A percentile compares a stretch with the other conserved stretches of the same genome.
These are phyloP conservation scores for Xylariomycetidae sp. DNA, from an alignment of 2,329 filamentous ascomycete species.

Conservation along the genomic window DNA sequence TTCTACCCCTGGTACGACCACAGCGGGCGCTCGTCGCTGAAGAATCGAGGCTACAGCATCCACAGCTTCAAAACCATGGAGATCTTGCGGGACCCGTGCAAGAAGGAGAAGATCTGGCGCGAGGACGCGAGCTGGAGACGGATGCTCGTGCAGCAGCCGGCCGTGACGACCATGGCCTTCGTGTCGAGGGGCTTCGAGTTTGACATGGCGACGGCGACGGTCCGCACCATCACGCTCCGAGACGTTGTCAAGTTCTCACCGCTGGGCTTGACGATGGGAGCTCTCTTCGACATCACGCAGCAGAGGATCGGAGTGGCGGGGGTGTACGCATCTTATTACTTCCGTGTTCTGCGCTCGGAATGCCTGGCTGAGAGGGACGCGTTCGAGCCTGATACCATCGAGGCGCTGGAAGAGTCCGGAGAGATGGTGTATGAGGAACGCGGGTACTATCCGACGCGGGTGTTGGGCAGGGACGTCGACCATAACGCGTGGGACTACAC, in stretches of 20 bases:
- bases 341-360: conserved; percentile 1
- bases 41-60: conserved; percentile 1
- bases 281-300: conserved; percentile 4
- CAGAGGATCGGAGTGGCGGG: conserved; percentile 1
- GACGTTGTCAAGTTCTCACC: not conserved
- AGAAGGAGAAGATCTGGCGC: not conserved
- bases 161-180: not conserved
- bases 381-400: not conserved
- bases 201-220: not conserved
- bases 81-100: conserved; percentile 1
- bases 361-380: not conserved
- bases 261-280: conserved; percentile 2
- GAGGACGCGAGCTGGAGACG: conserved; percentile 1
- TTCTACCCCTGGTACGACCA: not conserved
- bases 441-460: conserved; percentile 4
- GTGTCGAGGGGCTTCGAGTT: conserved; percentile 2
- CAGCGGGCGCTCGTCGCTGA: not conserved
- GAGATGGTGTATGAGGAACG: conserved; percentile 3
- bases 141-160: not conserved
- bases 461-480: conserved; percentile 2
- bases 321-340: conserved; percentile 1
- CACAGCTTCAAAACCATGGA: conserved; percentile 1
- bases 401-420: conserved; percentile 1
- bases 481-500: conserved; percentile 1
- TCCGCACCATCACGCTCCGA: not conserved